phyloP scores from a whole-genome alignment of 2,329 filamentous ascomycete genomes.

The Monilinia laxa region DNA sequence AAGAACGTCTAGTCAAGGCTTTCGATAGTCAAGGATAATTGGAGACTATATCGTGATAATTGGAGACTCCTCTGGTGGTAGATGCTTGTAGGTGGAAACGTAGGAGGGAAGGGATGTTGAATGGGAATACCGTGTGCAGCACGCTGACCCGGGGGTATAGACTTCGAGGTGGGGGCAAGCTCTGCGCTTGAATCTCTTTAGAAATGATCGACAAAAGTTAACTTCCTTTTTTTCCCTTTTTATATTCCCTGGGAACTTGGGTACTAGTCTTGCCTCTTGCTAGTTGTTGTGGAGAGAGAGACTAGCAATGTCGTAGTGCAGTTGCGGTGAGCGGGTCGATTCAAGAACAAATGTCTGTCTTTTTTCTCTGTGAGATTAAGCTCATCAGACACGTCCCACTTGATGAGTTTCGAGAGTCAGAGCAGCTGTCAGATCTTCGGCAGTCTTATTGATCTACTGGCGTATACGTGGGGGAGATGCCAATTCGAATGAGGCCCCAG shows the following conservation, averaged over 20 bases:
- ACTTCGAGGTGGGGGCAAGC: constrained; percentile 25
- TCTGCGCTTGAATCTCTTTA: constrained; percentile 30
- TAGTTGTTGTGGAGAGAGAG: constrained; percentile 23
- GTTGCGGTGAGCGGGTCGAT: constrained; percentile 21
- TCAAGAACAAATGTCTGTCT: constrained; percentile 8
- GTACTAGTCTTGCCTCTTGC: constrained; percentile 21
- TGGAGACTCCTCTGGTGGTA: constrained; percentile 27
- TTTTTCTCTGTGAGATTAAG: constrained; percentile 32
- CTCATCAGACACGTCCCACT: constrained; percentile 33
- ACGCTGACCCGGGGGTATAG: constrained; percentile 22
- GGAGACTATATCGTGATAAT: too few species aligned
- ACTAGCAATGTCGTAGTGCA: constrained; percentile 14
- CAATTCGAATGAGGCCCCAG: constrained; percentile 20
- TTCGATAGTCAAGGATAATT: constrained; percentile 23
- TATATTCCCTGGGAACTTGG: constrained; percentile 23
- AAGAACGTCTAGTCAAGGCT: constrained; percentile 19
- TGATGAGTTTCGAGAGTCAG: constrained; percentile 22
- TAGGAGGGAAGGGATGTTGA: constrained; percentile 14
- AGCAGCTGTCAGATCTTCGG: constrained; percentile 33
- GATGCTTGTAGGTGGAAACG: constrained; percentile 20
- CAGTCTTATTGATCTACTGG: constrained; percentile 30
- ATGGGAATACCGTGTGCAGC: constrained; percentile 24
- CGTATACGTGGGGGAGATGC: constrained; percentile 24
- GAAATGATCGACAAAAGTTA: constrained; percentile 33
- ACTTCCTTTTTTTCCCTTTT: constrained; percentile 24